Conservation (phyloP, 1,139 yeast genomes). For the Casaregolazyma suthepensis region DNA sequence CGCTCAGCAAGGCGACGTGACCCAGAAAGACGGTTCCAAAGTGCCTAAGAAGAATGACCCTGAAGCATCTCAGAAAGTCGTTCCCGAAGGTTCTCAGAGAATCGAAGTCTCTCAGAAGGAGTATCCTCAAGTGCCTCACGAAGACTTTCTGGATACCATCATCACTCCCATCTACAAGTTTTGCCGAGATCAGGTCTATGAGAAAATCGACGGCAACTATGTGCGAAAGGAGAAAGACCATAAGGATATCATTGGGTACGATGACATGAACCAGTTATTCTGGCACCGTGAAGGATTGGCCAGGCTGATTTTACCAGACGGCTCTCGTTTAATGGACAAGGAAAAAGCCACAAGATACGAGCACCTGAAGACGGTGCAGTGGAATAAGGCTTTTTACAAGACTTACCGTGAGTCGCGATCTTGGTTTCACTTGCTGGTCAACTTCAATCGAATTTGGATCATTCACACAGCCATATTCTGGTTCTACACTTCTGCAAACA, state of each 20-base stretch:
- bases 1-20: no score
- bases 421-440: slow-evolving; percentile 71
- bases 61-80: background rate
- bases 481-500: slow-evolving; percentile 74
- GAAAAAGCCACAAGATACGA: slow-evolving; percentile 43
- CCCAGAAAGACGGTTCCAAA: background rate
- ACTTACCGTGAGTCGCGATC: slow-evolving; percentile 70
- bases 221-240: slow-evolving; percentile 60
- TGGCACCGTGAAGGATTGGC: slow-evolving; percentile 69
- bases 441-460: slow-evolving; percentile 79
- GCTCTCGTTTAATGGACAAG: slow-evolving; percentile 40
- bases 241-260: slow-evolving; percentile 67
- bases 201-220: slow-evolving; percentile 36
- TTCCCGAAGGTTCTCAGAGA: background rate
- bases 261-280: slow-evolving; percentile 77
- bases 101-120: background rate
- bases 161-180: slow-evolving; percentile 72
- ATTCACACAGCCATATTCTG: slow-evolving; percentile 72
- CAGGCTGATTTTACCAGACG: slow-evolving; percentile 41
- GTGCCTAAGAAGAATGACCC: no score
- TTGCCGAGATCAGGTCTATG: slow-evolving; percentile 51
- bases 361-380: slow-evolving; percentile 45
- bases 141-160: slow-evolving; percentile 51
- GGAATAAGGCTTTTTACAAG: slow-evolving; percentile 62
- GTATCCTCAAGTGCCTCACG: background rate